phyloP scores from a whole-genome alignment of 768 basidiomycete genomes.

The Rhodocollybia butyracea region DNA sequence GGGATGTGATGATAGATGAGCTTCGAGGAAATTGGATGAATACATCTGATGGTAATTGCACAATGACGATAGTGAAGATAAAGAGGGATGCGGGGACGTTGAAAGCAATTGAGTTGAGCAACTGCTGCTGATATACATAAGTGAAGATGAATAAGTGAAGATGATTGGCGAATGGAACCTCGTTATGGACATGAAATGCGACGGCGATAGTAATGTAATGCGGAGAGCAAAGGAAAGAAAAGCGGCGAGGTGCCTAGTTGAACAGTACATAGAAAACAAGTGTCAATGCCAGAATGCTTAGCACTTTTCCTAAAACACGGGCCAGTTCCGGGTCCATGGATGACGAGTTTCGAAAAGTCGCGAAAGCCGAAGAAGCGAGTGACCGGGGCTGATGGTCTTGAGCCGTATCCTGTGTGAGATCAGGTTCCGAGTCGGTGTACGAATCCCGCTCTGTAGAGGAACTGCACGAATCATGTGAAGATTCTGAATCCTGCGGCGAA shows the following conservation, averaged over 20 bases:
- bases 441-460: background rate
- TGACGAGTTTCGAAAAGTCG: background rate
- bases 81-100: too few relatives aligned
- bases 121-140: too few relatives aligned
- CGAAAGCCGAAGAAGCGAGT: background rate
- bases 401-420: background rate
- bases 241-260: background rate
- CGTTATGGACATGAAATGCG: too few relatives aligned
- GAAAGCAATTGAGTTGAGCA: too few relatives aligned
- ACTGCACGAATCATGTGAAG: background rate
- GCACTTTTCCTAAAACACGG: background rate
- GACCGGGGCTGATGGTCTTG: background rate
- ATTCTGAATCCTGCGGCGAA: background rate
- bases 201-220: too few relatives aligned
- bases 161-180: too few relatives aligned
- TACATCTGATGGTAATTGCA: too few relatives aligned
- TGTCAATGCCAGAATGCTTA: background rate
- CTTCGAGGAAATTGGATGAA: too few relatives aligned
- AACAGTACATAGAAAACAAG: background rate
- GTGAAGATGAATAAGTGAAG: too few relatives aligned
- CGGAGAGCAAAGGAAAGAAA: background rate
- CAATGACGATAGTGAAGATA: too few relatives aligned
- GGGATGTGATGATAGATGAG: too few relatives aligned
- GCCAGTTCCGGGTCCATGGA: background rate
- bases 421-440: background rate